Evolutionary conservation across 345 rosid species (phyloP).

Genomic region (Lenwebbia sp.): DNA sequence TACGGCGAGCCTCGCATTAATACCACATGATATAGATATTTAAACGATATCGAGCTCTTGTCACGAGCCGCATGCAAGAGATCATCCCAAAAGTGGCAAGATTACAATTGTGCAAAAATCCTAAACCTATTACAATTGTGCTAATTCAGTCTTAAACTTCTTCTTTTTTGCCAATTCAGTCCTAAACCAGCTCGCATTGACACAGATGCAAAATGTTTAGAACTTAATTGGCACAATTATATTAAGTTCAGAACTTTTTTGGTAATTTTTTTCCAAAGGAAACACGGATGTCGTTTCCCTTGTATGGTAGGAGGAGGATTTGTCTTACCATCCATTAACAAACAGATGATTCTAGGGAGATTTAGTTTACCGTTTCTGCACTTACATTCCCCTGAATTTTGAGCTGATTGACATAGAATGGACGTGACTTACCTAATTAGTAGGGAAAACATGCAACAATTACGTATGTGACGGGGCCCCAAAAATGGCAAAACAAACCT

Average conservation of each 20-base stretch:
- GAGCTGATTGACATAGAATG: neutral
- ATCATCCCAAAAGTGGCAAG: neutral
- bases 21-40: neutral
- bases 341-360: neutral
- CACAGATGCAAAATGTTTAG: no score
- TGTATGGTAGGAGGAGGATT: neutral
- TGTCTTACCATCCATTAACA: neutral
- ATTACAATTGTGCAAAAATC: neutral
- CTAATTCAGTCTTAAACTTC: no score
- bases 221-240: no score
- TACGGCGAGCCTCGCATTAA: neutral
- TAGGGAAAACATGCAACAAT: neutral
- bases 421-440: neutral
- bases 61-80: neutral
- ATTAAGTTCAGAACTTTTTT: no score
- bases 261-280: no score
- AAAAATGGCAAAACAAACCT: neutral
- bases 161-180: no score
- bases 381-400: neutral
- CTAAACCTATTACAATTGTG: no score
- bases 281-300: accelerated
- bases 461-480: neutral
- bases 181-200: no score
- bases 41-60: neutral
- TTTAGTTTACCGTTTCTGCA: neutral